Evolutionary conservation across 257 asterid species (phyloP), one percentile per base, ranked within the genome.

Genomic region (Solanum stenotomum): DNA sequence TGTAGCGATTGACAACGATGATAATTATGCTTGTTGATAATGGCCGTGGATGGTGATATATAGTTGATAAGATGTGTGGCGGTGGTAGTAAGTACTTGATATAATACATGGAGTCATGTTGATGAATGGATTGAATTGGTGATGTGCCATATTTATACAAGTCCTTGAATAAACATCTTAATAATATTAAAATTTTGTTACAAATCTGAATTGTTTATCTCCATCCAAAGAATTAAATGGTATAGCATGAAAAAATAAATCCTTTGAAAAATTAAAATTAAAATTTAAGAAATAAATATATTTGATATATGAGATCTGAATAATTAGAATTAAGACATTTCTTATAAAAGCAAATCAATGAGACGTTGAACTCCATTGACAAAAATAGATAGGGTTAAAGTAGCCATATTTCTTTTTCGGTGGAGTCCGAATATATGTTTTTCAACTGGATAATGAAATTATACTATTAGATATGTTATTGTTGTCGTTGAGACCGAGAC

Each of bases 401-500:
- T 25, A 42, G 37, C 15, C 37, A 78, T 61, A 61, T 61, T 40
- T n/a, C 63, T 40, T 77, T 34, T n/a, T 2, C 7, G 3, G n/a
- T n/a, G 61, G n/a, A 46, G 14, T 40, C 1, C 0, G 1, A 1
- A 77, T 40, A 40, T 25, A n/a, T 77, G 14, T 31, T 77, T 71
- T 40, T 31, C n/a, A 31, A 23, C 8, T 40, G 2, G 2, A 77
- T 14, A 77, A 12, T 67, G 1, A 67, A 5, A 67, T 5, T 67
- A 67, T n/a, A n/a, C n/a, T 25, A 67, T 29, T 25, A 5, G 1
- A 65, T 67, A 27, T 25, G 2, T 5, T 4, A 65, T 65, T 11
- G 0, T 65, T 65, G 0, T 23, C 1, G 3, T 68, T 2, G 37
- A 70, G 42, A 71, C 2, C 4, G 6, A n/a, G 4, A n/a, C 1